Conservation (phyloP, 352 stramenopile species). For the Globisporangium heterothallicum region DNA sequence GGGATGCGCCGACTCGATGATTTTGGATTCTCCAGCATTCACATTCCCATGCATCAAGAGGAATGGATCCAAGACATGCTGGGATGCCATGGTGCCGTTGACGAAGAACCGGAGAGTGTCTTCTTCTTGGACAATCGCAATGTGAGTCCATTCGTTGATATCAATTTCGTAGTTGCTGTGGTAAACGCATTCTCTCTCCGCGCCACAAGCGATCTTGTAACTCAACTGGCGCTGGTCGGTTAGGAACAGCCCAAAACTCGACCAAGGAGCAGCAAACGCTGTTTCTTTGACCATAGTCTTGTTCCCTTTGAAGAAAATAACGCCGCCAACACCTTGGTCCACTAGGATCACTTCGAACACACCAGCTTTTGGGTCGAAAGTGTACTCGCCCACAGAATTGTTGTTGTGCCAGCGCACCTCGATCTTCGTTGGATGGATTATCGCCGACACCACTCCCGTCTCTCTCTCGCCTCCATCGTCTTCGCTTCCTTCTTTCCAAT, state of each 20-base stretch:
- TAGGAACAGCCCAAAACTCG: conserved; percentile 63
- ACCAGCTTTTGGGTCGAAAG: conserved; percentile 46
- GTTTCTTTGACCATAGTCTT: conserved; percentile 52
- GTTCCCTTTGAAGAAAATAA: conserved; percentile 71
- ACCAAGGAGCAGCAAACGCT: conserved; percentile 46
- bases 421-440: conserved; percentile 36
- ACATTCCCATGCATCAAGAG: conserved; percentile 42
- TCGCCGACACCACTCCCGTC: conserved; percentile 39
- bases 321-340: conserved; percentile 45
- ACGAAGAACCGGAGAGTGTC: conserved; percentile 56
- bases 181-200: conserved; percentile 54
- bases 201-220: conserved; percentile 57
- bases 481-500: conserved; percentile 29
- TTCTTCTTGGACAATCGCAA: conserved; percentile 64
- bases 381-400: conserved; percentile 25
- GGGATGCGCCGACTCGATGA: conserved; percentile 63
- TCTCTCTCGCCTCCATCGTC: conserved; percentile 13
- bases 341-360: conserved; percentile 53
- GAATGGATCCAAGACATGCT: conserved; percentile 65
- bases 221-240: conserved; percentile 56
- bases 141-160: conserved; percentile 53
- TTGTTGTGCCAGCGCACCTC: conserved; percentile 43
- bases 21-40: conserved; percentile 34
- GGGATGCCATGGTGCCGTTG: conserved; percentile 56
- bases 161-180: conserved; percentile 65